Evolutionary conservation across 306 rosid species (phyloP).

Genomic region (Psophocarpus tetragonolobus): DNA sequence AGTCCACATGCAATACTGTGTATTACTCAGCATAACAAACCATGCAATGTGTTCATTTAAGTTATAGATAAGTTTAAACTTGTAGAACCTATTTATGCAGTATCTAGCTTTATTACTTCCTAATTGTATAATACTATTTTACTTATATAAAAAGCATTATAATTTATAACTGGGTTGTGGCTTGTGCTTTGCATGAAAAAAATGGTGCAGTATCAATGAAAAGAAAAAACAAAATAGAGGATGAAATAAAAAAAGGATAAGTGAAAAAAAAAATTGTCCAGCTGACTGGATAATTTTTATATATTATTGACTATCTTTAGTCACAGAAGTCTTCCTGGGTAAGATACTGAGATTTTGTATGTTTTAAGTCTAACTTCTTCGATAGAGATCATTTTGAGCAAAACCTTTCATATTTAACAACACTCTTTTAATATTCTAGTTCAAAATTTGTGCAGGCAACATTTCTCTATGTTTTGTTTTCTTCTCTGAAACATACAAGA

Average conservation of each 20-base stretch:
- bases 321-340: neutral
- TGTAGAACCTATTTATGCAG: neutral
- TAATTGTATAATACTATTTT: neutral
- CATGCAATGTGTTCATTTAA: conserved; percentile 2
- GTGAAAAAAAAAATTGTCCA: no score
- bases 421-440: conserved; percentile 18
- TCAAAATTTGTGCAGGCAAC: neutral
- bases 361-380: neutral
- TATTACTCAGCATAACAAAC: neutral
- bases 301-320: no score
- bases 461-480: conserved; percentile 21
- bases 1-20: neutral
- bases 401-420: neutral
- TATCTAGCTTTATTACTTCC: neutral
- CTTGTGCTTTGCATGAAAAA: no score
- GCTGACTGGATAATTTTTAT: no score
- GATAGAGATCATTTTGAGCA: neutral
- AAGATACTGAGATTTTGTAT: neutral
- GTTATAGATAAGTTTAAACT: neutral
- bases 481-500: neutral
- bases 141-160: neutral
- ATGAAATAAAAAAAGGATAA: no score
- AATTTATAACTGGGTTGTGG: no score
- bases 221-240: no score
- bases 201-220: no score